Percentiles rank a stretch among this genome's conserved stretches.
Evolutionary conservation across 192 early-diverging fungal species (phyloP).

Genomic region (Rhizoclosmatium globosum): DNA sequence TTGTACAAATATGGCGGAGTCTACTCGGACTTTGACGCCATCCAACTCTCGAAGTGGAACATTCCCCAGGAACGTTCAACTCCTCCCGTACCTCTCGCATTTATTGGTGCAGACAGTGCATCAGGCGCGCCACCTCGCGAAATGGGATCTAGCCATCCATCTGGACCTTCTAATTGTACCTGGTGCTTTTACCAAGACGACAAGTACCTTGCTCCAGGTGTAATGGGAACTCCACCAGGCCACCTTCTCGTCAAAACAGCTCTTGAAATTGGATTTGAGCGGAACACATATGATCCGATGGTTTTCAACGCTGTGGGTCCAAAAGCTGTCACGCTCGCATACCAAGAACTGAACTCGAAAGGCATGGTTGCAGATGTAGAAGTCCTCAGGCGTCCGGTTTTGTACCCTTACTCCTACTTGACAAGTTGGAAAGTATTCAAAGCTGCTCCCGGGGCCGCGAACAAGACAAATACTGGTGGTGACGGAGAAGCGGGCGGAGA

Average conservation of each 20-base stretch:
- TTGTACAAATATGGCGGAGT: constrained; percentile 39
- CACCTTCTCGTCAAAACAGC: constrained; percentile 30
- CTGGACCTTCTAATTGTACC: background rate
- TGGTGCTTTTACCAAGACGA: constrained; percentile 42
- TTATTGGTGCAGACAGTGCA: constrained; percentile 16
- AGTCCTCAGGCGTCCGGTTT: constrained; percentile 11
- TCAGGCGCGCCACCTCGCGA: background rate
- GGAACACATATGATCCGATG: constrained; percentile 31
- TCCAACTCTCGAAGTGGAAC: constrained; percentile 24
- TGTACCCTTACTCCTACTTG: constrained; percentile 45
- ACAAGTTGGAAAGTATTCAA: constrained; percentile 47
- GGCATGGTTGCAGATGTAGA: background rate
- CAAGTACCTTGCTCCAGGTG: constrained; percentile 45
- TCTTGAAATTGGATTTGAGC: constrained; percentile 41
- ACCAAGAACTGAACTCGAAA: constrained; percentile 22
- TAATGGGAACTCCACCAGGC: constrained; percentile 33
- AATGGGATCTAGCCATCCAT: background rate
- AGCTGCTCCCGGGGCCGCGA: background rate
- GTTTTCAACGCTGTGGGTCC: constrained; percentile 50
- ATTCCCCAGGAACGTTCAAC: background rate
- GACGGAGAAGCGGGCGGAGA: background rate
- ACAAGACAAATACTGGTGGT: background rate
- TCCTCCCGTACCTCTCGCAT: background rate
- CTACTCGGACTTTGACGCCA: constrained; percentile 47
- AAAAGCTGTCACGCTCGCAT: constrained; percentile 42